Percentiles rank a stretch among this genome's conserved stretches.
Evolutionary conservation across 345 rosid genomes (phyloP).

Genomic region (Melaleuca quinquenervia): DNA sequence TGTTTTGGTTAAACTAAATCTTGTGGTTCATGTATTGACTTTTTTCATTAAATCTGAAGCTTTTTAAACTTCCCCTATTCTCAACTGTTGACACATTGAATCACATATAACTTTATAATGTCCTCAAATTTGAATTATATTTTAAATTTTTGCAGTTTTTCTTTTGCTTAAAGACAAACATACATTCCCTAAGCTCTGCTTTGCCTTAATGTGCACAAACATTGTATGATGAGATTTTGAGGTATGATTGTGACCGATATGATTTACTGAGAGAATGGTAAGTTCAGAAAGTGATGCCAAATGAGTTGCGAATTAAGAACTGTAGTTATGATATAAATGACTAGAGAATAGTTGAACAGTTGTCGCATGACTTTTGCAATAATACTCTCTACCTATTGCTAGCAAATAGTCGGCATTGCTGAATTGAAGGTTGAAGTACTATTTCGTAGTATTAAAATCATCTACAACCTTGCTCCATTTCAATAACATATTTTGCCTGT

Average conservation of each 20-base stretch:
- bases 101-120: neutral
- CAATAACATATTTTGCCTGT: neutral
- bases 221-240: neutral
- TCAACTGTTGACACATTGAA: neutral
- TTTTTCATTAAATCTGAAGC: neutral
- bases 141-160: neutral
- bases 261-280: neutral
- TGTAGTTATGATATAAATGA: neutral
- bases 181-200: neutral
- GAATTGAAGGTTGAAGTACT: neutral
- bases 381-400: neutral
- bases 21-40: neutral
- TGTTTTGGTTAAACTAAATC: neutral
- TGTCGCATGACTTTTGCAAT: neutral
- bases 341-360: neutral
- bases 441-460: neutral
- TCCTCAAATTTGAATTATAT: neutral
- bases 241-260: neutral
- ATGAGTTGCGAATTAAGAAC: neutral
- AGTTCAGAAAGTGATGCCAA: neutral
- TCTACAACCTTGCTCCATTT: neutral
- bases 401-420: neutral
- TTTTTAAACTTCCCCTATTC: neutral
- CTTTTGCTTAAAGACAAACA: neutral
- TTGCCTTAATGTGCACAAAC: neutral